phyloP scores from a whole-genome alignment of 768 basidiomycete genomes.

The Melanogaster broomeanus region DNA sequence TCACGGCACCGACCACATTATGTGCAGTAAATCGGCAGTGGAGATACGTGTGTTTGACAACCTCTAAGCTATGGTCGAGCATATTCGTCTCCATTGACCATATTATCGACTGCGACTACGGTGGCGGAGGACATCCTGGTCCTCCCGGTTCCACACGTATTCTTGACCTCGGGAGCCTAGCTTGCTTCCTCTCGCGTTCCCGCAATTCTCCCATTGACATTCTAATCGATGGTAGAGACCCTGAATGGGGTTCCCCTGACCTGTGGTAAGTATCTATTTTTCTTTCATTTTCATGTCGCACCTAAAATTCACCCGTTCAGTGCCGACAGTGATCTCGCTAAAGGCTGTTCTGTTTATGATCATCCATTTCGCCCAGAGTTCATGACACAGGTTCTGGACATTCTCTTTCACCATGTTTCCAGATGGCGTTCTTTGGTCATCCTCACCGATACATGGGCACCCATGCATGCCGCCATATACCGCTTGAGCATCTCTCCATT shows the following conservation, averaged over 20 bases:
- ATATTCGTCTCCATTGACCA: slow-evolving; percentile 46
- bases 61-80: slow-evolving; percentile 55
- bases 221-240: slow-evolving; percentile 58
- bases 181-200: slow-evolving; percentile 47
- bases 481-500: slow-evolving; percentile 40
- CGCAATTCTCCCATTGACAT: slow-evolving; percentile 52
- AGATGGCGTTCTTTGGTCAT: slow-evolving; percentile 57
- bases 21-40: slow-evolving; percentile 53
- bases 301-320: neutral
- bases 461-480: slow-evolving; percentile 53
- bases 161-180: slow-evolving; percentile 41
- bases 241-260: slow-evolving; percentile 58
- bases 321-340: slow-evolving; percentile 1
- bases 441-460: slow-evolving; percentile 58
- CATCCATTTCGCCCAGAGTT: slow-evolving; percentile 10
- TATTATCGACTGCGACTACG: slow-evolving; percentile 2
- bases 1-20: slow-evolving; percentile 46
- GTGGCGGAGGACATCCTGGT: neutral
- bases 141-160: neutral
- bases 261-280: slow-evolving; percentile 37
- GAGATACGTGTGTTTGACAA: slow-evolving; percentile 50
- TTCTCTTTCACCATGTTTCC: slow-evolving; percentile 51
- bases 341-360: neutral
- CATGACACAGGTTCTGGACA: slow-evolving; percentile 29
- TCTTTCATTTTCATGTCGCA: neutral